phyloP scores from a whole-genome alignment of 2,329 filamentous ascomycete species.

The Camptophora hylomeconis region DNA sequence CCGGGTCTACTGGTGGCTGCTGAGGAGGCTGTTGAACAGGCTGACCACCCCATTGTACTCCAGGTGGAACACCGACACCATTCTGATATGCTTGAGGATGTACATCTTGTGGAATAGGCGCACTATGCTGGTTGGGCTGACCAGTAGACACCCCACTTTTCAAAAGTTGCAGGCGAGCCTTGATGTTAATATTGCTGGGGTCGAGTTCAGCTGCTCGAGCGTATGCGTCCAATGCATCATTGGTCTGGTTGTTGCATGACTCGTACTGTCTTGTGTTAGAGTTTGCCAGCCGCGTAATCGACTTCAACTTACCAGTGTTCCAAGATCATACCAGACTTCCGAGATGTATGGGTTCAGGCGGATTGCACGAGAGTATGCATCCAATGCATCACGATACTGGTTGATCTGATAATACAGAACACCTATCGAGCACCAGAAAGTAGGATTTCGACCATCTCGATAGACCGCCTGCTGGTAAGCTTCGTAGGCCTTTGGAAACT shows the following conservation, averaged over 20 bases:
- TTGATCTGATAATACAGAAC: slow-evolving; percentile 99
- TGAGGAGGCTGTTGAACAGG: slow-evolving; percentile 25
- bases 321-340: slow-evolving; percentile 97
- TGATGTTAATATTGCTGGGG: slow-evolving; percentile 87
- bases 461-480: slow-evolving; percentile 98
- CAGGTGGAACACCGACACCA: slow-evolving; percentile 69
- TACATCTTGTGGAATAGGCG: slow-evolving; percentile 87
- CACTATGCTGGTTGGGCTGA: slow-evolving; percentile 54
- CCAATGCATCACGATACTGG: slow-evolving; percentile 93
- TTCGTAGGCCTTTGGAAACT: slow-evolving; percentile 96
- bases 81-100: slow-evolving; percentile 89
- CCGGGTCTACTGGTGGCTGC: slow-evolving; percentile 43
- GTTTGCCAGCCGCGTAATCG: not conserved
- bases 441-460: slow-evolving; percentile 91
- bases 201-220: slow-evolving; percentile 89
- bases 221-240: slow-evolving; percentile 90
- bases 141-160: slow-evolving; percentile 67
- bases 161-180: slow-evolving; percentile 79
- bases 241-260: slow-evolving; percentile 97
- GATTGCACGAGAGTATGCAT: slow-evolving; percentile 94
- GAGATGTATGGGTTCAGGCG: slow-evolving; percentile 95
- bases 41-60: slow-evolving; percentile 71
- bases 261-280: slow-evolving; percentile 61
- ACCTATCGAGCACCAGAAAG: slow-evolving; percentile 98
- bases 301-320: slow-evolving; percentile 64